These are phyloP conservation scores for Phytophthora podocarpi DNA, from an alignment of 352 stramenopile species.

Conservation along the genomic window DNA sequence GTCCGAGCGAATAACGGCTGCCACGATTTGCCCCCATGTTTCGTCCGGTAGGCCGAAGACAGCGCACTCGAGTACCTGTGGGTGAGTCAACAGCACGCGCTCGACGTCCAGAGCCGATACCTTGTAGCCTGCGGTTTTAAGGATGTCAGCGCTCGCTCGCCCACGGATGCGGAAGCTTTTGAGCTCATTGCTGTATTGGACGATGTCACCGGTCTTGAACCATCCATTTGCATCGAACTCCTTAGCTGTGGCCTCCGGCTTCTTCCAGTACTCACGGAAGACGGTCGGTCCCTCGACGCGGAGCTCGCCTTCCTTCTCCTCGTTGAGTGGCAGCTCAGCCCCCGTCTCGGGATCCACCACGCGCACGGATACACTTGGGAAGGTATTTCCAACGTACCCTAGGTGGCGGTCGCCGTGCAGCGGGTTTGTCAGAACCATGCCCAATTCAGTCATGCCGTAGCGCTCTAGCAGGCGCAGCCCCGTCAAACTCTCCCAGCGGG, in stretches of 20 bases:
- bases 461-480: constrained; percentile 86
- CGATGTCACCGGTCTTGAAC: constrained; percentile 93
- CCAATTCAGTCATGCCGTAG: constrained; percentile 93
- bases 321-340: constrained; percentile 37
- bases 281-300: constrained; percentile 87
- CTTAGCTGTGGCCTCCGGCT: constrained; percentile 82
- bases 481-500: constrained; percentile 83
- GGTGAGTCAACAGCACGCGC: constrained; percentile 82
- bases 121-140: constrained; percentile 94
- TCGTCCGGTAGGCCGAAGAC: constrained; percentile 88
- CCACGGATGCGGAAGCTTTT: constrained; percentile 91
- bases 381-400: constrained; percentile 84
- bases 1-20: constrained; percentile 55
- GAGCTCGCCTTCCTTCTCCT: constrained; percentile 76
- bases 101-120: constrained; percentile 93
- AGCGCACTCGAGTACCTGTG: constrained; percentile 77
- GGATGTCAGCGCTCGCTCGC: constrained; percentile 90
- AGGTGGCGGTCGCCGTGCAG: constrained; percentile 68
- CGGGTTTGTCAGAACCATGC: constrained; percentile 92
- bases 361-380: constrained; percentile 84
- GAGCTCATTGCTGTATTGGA: constrained; percentile 67
- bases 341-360: constrained; percentile 81
- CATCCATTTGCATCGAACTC: constrained; percentile 87
- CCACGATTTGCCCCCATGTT: constrained; percentile 86
- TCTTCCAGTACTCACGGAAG: constrained; percentile 89